Evolutionary conservation across 805 yeast genomes (phyloP), one percentile per base, ranked within the genome.

Genomic region (Saccharomycopsis capsularis): DNA sequence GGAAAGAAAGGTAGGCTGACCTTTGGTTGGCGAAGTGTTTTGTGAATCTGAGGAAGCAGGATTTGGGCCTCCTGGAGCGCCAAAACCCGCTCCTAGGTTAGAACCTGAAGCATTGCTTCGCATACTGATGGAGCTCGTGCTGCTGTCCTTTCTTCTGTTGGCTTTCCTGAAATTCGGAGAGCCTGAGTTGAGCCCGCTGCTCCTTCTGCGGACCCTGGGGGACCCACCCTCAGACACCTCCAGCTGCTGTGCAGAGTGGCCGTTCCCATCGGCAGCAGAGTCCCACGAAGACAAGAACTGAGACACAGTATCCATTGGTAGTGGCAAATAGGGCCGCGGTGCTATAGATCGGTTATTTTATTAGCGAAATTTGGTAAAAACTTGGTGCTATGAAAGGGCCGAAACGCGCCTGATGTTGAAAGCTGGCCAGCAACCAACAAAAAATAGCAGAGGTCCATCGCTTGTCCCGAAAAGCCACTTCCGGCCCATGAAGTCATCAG

Each of bases 231-330:
- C n/a, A n/a, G n/a, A n/a, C n/a, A n/a, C n/a, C n/a, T n/a, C n/a
- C n/a, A n/a, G 35, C 23, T 29, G 44, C 25, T 29, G 34, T 22
- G 34, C 24, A 3, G 44, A 16, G 22, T 34, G 21, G 23, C 44
- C 36, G 22, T 35, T 30, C 13, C 29, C 45, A 2, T 30, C 29
- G 29, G 19, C 27, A 36, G 23, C 46, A 9, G 48, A 25, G 30
- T 48, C 52, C 46, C 48, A 40, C 24, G 36, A 19, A 36, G 40
- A 11, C 34, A 48, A 40, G 30, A 48, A 48, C 16, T 40, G 48
- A 11, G 52, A 48, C 24, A 48, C 44, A n/a, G 52, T 40, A 32
- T 48, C 52, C 52, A 48, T 48, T 19, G 32, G 22, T 13, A 29
- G 13, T 29, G 11, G 32, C 32, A n/a, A n/a, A n/a, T n/a, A n/a